Conservation (phyloP, 1,139 yeast genomes). For the Saccharomyces hybrid region DNA sequence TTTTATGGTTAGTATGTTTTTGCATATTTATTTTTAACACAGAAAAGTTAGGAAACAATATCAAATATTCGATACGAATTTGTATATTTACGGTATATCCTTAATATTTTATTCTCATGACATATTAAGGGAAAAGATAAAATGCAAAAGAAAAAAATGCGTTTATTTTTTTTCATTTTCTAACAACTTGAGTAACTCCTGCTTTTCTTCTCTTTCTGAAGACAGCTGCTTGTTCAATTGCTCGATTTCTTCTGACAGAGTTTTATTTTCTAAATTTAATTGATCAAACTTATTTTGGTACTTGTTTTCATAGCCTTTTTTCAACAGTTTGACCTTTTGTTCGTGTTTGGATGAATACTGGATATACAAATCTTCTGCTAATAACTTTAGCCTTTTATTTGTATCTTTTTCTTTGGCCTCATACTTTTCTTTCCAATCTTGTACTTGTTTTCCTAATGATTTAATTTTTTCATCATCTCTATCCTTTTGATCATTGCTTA, state of each 20-base stretch:
- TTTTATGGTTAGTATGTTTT: not conserved
- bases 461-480: conserved; percentile 14
- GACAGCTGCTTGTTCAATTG: conserved; percentile 40
- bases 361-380: conserved; percentile 58
- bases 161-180: conserved; percentile 30
- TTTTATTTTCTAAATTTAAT: conserved; percentile 37
- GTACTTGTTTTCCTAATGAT: conserved; percentile 24
- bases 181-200: conserved; percentile 45
- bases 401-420: conserved; percentile 37
- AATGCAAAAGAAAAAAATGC: not conserved
- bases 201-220: conserved; percentile 47
- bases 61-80: not conserved
- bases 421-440: conserved; percentile 20
- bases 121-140: not conserved
- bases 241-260: conserved; percentile 39
- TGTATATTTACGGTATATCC: not conserved
- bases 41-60: not conserved
- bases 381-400: conserved; percentile 44
- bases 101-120: not conserved
- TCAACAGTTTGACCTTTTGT: conserved; percentile 48
- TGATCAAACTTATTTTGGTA: conserved; percentile 39
- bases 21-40: not conserved
- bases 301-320: conserved; percentile 45
- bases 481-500: conserved; percentile 2
- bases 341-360: conserved; percentile 68